Base-by-base conservation (phyloP, 2,329 filamentous ascomycete species). In the Phaeosphaeria sp. region DNA sequence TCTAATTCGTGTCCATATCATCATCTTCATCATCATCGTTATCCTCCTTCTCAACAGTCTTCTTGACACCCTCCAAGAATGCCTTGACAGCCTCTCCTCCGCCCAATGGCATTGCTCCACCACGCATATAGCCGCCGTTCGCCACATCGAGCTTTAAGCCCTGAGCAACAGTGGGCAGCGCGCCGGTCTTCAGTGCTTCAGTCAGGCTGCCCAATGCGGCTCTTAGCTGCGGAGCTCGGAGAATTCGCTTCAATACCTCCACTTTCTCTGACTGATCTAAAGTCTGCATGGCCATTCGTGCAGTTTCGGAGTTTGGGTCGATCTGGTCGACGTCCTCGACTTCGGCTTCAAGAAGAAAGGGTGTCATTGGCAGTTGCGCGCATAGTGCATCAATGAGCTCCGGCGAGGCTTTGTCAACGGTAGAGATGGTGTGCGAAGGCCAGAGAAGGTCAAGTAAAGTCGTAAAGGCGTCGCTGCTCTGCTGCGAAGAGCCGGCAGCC, bases 1-100 rank as follows among this genome's bases (percentile, higher is more conserved):
- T 44, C 64, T 59, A 76, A 33, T 59, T 67, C 13, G 72, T 74
- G 39, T 75, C 73, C 74, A 77, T 77, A n/a, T 70, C 62, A 41
- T 72, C 67, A 10, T 65, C 68, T 22, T 71, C 69, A 41, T 65
- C 67, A 10, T 54, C 63, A 23, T 54, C 63, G 22, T 72, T 68
- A 41, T 65, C 64, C n/a, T 79, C 75, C 58, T 80, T 82, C 66
- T 90, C 84, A 0, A 93, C 90, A 6, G 87, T 89, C 79, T 87
- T 89, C 83, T 90, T 95, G 48, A 97, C 89, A 2, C 94, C 95
- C 55, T 96, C 87, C 21, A 99, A 84, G 78, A 99, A 99, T 3
- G 91, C 91, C 80, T 96, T 90, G 1, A 99, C 89, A 13, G 94
- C 94, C 68, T 95, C 90, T 6, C 90, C 91, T 52, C 93, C 93